These are phyloP conservation scores for Aspergillus eucalypticola DNA, from an alignment of 2,329 filamentous ascomycete species.

Conservation along the genomic window DNA sequence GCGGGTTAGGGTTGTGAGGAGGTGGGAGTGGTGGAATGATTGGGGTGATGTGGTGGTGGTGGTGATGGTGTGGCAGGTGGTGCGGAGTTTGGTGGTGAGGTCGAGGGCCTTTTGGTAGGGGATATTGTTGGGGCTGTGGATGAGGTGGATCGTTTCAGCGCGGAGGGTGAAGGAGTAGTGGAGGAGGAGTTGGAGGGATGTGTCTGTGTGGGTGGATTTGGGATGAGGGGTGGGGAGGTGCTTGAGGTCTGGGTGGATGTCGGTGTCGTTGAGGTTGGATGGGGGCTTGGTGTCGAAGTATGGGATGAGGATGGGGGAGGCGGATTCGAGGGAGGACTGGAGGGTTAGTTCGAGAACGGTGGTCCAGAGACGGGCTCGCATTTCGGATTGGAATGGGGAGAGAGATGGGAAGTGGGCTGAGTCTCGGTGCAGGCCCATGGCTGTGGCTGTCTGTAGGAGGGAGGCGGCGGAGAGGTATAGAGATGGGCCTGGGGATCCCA, in stretches of 20 bases:
- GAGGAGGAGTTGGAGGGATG: conserved; percentile 25
- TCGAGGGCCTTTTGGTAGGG: conserved; percentile 21
- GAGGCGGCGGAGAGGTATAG: conserved; percentile 24
- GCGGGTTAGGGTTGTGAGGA: conserved; percentile 19
- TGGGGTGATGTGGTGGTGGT: neutral
- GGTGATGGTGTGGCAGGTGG: conserved; percentile 13
- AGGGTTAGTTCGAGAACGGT: conserved; percentile 21
- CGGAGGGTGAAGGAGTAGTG: conserved; percentile 13
- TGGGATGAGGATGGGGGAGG: conserved; percentile 6
- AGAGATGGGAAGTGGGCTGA: conserved; percentile 24
- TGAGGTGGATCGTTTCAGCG: conserved; percentile 10
- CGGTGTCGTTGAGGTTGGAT: conserved; percentile 28
- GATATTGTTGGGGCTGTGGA: conserved; percentile 2
- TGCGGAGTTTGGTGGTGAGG: conserved; percentile 16
- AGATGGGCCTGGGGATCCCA: conserved; percentile 26
- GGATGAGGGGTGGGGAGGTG: conserved; percentile 15
- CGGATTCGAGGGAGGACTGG: conserved; percentile 19
- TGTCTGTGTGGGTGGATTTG: conserved; percentile 17
- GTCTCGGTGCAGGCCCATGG: conserved; percentile 33
- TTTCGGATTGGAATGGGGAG: conserved; percentile 17
- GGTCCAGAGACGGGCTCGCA: conserved; percentile 19
- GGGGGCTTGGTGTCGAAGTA: conserved; percentile 18
- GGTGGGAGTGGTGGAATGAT: conserved; percentile 12
- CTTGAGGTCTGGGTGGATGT: conserved; percentile 23
- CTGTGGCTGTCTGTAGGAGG: conserved; percentile 27